Base-by-base conservation (phyloP, 2,329 filamentous ascomycete species). In the Phyllosticta ampelicida region DNA sequence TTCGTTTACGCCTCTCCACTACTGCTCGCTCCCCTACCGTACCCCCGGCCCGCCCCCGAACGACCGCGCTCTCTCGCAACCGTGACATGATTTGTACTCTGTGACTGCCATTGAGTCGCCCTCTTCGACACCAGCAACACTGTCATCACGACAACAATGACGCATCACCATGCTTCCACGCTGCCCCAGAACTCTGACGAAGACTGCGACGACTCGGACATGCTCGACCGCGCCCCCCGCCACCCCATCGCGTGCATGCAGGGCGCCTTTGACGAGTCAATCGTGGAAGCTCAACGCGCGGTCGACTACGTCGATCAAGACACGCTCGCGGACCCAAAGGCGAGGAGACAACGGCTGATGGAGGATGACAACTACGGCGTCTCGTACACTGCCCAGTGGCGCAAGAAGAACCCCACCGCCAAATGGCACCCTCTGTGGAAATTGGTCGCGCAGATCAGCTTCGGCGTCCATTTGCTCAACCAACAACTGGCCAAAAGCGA, bases 391-490 rank as follows among this genome's bases (percentile, higher is more conserved):
- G 81, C 85, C 53, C 74, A 82, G 68, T 96, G 91, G 90, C 84
- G 86, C 60, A 85, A 87, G 69, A 83, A 85, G 56, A 44, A 44
- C 16, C 80, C 84, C 0, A 84, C 84, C 50, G 89, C 94, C 69
- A 82, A 83, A 66, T 86, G 90, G 67, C 94, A 97, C 68, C 90
- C 95, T 62, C 77, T 97, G 60, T 86, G 86, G 77, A 96, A 96
- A 74, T 82, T 96, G 53, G 82, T 95, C 68, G 86, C 92, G 16
- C 92, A 97, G 72, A 91, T 97, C 64, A 86, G 90, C 1, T 97
- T 97, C 71, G 92, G 94, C 19, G 86, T 97, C 44, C 91, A 96
- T 70, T 78, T 97, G 51, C 75, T 97, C 59, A 83, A 95, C 58
- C 86, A 91, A 66, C 85, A 86, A 61, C 83, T 95, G 70, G 91